Evolutionary conservation across 2,329 filamentous ascomycete species (phyloP), one percentile per base, ranked within the genome.

Genomic region (Trichoderma koningii): DNA sequence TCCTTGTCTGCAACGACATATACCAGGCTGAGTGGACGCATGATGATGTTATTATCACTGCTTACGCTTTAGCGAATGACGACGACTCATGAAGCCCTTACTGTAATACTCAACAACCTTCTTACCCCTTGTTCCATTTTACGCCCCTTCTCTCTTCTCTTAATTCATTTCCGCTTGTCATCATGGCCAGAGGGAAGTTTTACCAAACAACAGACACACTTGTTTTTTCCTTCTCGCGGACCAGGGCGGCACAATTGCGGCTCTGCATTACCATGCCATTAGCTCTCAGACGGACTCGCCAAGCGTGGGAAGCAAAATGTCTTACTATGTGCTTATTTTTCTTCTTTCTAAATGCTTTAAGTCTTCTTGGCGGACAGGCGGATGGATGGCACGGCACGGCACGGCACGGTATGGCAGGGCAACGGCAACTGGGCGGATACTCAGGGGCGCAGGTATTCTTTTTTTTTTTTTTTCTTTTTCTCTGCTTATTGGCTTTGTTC

Each of bases 331-430:
- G 50, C 55, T 38, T 38, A 38, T 38, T 38, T 60, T 63, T 56
- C 64, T 67, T 66, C 67, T 66, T 52, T 53, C 17, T 21, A 45
- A 21, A 41, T 60, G 45, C 45, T 64, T 48, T 47, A 42, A 63
- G 67, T 44, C 48, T 61, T 66, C 34, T 64, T 44, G 23, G 56
- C 66, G 47, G 44, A 47, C 23, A 28, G 48, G 48, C 34, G 48
- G 59, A 53, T 45, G 48, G 38, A 53, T 41, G 59, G 59, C 7
- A 52, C 19, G 55, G 41, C 21, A 57, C 26, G 34, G n/a, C n/a
- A 42, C 52, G 52, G 52, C 30, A 55, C 52, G 52, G 34, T 38
- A 38, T 38, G 34, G 52, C 34, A 55, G 12, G 52, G 52, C 21
- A 55, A 55, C 52, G 52, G 21, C 21, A 38, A 52, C n/a, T 19